A percentile compares a stretch with the other conserved stretches of the same genome.
Conservation (phyloP, 306 rosid genomes). For the Vigna trinervia region DNA sequence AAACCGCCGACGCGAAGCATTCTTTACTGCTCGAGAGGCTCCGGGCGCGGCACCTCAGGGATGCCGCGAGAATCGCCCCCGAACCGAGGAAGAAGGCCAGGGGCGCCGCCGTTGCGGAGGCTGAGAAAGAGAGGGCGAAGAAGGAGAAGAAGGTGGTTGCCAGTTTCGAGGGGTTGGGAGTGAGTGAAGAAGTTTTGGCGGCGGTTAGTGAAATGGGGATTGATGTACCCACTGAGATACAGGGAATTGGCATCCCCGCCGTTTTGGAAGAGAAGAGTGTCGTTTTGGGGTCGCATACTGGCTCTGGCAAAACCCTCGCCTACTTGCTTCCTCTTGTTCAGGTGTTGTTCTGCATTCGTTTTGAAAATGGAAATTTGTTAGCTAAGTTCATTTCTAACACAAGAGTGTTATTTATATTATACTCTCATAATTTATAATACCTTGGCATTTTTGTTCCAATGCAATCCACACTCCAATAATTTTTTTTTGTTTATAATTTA, state of each 20-base stretch:
- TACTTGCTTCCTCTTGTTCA: conserved; percentile 94
- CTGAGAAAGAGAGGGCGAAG: conserved; percentile 42
- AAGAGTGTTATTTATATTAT: too few relatives aligned
- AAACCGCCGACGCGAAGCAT: conserved; percentile 55
- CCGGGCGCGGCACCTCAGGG: conserved; percentile 72
- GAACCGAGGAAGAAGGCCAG: conserved; percentile 16
- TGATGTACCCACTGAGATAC: conserved; percentile 91
- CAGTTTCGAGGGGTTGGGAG: conserved; percentile 74
- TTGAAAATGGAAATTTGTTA: not conserved
- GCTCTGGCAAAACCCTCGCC: conserved; percentile 96
- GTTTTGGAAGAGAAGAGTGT: conserved; percentile 82
- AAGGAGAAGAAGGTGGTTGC: conserved; percentile 53
- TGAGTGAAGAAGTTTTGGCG: conserved; percentile 77
- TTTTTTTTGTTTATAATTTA: too few relatives aligned
- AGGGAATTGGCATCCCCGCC: conserved; percentile 87
- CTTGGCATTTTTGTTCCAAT: too few relatives aligned
- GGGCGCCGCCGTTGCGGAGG: conserved; percentile 20
- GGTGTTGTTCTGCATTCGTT: conserved; percentile 49
- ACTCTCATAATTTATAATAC: too few relatives aligned
- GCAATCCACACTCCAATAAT: too few relatives aligned
- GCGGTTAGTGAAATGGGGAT: conserved; percentile 79
- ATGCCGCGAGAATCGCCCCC: conserved; percentile 30
- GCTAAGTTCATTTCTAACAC: too few relatives aligned
- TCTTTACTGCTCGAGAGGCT: conserved; percentile 77
- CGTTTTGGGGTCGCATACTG: conserved; percentile 96